Evolutionary conservation across 2,329 filamentous ascomycete species (phyloP), one percentile per base, ranked within the genome.

Genomic region (Cladorrhinum sp.): DNA sequence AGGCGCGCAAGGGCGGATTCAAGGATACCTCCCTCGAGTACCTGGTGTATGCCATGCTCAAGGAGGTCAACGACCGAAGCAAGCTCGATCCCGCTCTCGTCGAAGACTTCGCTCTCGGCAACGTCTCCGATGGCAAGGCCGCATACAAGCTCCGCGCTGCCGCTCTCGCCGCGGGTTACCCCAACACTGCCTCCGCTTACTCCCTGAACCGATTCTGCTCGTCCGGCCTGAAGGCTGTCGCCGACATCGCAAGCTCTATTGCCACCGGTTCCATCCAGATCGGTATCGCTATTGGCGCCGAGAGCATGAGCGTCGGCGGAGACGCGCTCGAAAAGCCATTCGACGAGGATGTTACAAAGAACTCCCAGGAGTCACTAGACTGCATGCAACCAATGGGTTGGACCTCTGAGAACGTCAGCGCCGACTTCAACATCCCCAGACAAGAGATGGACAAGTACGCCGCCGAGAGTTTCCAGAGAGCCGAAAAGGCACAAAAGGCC

Each of bases 321-420:
- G 91, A 93, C 73, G 76, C 82, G 21, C 81, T 92, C 39, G 85
- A 87, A 50, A 76, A 85, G 65, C 87, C 90, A 3, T 95, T 97
- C 76, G 87, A 92, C 74, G 86, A 89, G 66, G 86, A 88, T 65
- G 86, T 98, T 62, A 79, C 91, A 52, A 74, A 79, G 68, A 79
- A 82, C 71, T 89, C 83, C 77, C 89, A 92, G 73, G 91, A 97
- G 73, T 85, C 92, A 0, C 76, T 76, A 52, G 94, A 98, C 78
- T 95, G 92, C 82, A 86, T 94, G 86, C 86, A 92, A 82, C 90
- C 94, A 67, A 99, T 99, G 95, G 95, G 95, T 21, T 96, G 96
- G 85, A 99, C 95, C 2, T 94, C 89, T 62, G 95, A 99, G 81
- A 98, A 98, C 73, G 92, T 99, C 26, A 92, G 89, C 69, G 86